Evolutionary conservation across 2,329 filamentous ascomycete genomes (phyloP).

Genomic region (Kalaharituber pfeilii): DNA sequence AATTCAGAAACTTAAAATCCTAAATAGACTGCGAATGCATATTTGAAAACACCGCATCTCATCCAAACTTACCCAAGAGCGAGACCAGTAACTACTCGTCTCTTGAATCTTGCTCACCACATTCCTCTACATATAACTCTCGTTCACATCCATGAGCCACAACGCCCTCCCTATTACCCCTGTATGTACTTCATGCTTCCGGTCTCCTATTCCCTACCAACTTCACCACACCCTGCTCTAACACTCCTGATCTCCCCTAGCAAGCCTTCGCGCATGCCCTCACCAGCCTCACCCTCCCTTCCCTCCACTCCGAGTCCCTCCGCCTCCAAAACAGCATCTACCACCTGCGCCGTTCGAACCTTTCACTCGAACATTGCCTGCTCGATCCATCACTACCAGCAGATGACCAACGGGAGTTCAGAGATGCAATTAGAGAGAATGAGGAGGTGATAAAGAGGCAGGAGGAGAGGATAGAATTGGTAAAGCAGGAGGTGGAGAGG

Average conservation of each 20-base stretch:
- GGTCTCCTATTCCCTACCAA: background rate
- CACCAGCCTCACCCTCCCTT: constrained; percentile 18
- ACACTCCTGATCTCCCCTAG: constrained; percentile 6
- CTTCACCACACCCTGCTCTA: background rate
- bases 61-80: no score
- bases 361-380: constrained; percentile 10
- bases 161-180: constrained; percentile 18
- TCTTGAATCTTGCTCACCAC: no score
- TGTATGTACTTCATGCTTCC: constrained; percentile 6
- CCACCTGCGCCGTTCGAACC: constrained; percentile 20
- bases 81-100: no score
- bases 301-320: constrained; percentile 19
- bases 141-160: constrained; percentile 15
- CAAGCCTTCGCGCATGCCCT: constrained; percentile 19
- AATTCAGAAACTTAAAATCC: no score
- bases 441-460: constrained; percentile 14
- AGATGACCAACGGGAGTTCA: constrained; percentile 5
- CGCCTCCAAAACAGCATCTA: constrained; percentile 22
- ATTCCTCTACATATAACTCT: no score
- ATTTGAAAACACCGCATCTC: no score
- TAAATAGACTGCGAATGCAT: no score
- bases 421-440: constrained; percentile 15
- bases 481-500: constrained; percentile 13
- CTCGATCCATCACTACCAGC: constrained; percentile 10
- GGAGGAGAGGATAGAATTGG: constrained; percentile 10